Conservation (phyloP, 2,329 filamentous ascomycete species). For the Aaosphaeria pasadenensis region DNA sequence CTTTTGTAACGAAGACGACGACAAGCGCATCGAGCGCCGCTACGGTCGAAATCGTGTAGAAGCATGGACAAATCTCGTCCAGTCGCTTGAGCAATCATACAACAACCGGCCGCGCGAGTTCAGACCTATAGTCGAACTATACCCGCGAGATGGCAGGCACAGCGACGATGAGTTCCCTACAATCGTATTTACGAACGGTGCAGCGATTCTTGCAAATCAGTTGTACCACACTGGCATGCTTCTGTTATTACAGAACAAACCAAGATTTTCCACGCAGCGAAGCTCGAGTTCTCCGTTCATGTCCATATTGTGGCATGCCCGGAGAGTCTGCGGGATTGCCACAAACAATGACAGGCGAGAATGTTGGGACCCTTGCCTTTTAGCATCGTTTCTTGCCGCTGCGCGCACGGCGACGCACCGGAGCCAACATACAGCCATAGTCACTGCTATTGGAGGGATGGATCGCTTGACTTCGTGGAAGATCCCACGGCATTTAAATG, state of each 20-base stretch:
- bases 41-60: constrained; percentile 16
- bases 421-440: constrained; percentile 45
- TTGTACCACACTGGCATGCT: constrained; percentile 57
- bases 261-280: constrained; percentile 40
- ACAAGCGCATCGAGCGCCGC: constrained; percentile 15
- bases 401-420: constrained; percentile 49
- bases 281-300: constrained; percentile 28
- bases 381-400: constrained; percentile 47
- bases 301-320: constrained; percentile 50
- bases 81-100: constrained; percentile 17
- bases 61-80: constrained; percentile 16
- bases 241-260: constrained; percentile 51
- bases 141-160: constrained; percentile 13
- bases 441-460: constrained; percentile 40
- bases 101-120: constrained; percentile 16
- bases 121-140: constrained; percentile 33
- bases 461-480: constrained; percentile 45
- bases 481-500: constrained; percentile 10
- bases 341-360: constrained; percentile 46
- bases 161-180: constrained; percentile 35
- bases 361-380: constrained; percentile 49
- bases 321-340: constrained; percentile 49
- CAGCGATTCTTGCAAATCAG: constrained; percentile 49
- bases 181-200: constrained; percentile 47
- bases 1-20: constrained; percentile 18